These are phyloP conservation scores for Eucalyptus fibrosa DNA, from an alignment of 345 rosid species.

Conservation along the genomic window DNA sequence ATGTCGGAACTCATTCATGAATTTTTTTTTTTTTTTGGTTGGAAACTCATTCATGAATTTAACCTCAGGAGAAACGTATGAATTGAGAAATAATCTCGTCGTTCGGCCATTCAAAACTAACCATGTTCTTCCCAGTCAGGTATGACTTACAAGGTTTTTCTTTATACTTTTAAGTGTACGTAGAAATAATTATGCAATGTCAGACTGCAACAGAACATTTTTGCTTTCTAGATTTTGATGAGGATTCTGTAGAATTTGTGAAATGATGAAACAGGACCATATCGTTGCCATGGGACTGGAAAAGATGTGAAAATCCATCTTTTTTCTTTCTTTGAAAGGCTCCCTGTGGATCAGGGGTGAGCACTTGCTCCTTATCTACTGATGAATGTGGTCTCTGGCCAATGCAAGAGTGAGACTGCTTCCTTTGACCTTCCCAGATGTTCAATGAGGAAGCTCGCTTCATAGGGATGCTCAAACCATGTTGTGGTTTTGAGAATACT, in stretches of 20 bases:
- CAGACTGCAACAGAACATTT: neutral
- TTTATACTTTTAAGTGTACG: neutral
- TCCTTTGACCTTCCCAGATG: neutral
- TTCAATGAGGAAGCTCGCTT: neutral
- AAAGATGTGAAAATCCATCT: neutral
- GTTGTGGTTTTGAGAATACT: neutral
- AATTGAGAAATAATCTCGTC: constrained; percentile 72
- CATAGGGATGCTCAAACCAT: neutral
- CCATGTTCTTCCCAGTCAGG: constrained; percentile 95
- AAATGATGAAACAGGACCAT: neutral
- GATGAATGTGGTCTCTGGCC: neutral
- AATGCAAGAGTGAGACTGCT: neutral
- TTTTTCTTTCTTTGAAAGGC: neutral
- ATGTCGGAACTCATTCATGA: neutral
- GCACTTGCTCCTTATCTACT: neutral
- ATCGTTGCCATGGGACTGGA: neutral
- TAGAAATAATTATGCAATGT: neutral
- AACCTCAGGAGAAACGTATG: constrained; percentile 80
- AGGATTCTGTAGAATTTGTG: neutral
- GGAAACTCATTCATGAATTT: neutral
- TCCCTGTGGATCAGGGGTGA: neutral
- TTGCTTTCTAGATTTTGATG: neutral
- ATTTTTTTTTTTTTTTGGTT: neutral
- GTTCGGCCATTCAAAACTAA: constrained; percentile 79
- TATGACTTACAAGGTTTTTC: neutral